Evolutionary conservation across 2,329 filamentous ascomycete genomes (phyloP).

Genomic region (Raffaelea ambrosiae): DNA sequence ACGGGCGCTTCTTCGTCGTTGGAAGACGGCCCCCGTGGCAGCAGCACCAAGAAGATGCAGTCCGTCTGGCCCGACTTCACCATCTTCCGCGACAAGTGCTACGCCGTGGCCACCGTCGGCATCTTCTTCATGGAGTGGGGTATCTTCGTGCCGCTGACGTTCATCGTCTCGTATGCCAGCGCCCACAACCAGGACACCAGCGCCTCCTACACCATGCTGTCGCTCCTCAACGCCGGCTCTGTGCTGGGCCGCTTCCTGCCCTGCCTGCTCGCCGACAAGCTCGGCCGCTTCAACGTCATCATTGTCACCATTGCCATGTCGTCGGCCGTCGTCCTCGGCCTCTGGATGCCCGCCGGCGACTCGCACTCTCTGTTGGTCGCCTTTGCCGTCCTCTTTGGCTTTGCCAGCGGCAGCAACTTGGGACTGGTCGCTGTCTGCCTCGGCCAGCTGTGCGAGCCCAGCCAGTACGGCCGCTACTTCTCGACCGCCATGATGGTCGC

Average conservation of each 20-base stretch:
- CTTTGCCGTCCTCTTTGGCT: conserved; percentile 68
- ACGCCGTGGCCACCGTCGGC: conserved; percentile 50
- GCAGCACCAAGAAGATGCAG: conserved; percentile 6
- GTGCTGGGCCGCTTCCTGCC: conserved; percentile 70
- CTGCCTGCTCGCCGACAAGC: conserved; percentile 63
- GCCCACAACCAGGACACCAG: conserved; percentile 47
- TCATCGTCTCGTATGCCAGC: conserved; percentile 64
- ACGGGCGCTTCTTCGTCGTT: too few species aligned
- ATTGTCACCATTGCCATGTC: conserved; percentile 54
- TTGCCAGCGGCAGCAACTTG: conserved; percentile 72
- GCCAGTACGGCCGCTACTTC: conserved; percentile 59
- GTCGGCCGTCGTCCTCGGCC: conserved; percentile 47
- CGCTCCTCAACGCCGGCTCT: conserved; percentile 71
- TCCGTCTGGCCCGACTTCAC: conserved; percentile 48
- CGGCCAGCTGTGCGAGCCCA: conserved; percentile 69
- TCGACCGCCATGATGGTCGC: conserved; percentile 72
- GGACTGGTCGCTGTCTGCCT: conserved; percentile 73
- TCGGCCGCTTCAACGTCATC: conserved; percentile 77
- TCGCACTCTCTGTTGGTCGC: conserved; percentile 51
- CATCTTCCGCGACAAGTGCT: conserved; percentile 52
- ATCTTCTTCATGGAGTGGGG: conserved; percentile 66
- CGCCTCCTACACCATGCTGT: conserved; percentile 67
- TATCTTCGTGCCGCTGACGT: conserved; percentile 66
- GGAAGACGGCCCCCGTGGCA: conserved; percentile 20
- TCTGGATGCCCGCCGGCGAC: conserved; percentile 60